Conservation (phyloP, 1,284 basidiomycete genomes). For the Ceratobasidium papillatum region DNA sequence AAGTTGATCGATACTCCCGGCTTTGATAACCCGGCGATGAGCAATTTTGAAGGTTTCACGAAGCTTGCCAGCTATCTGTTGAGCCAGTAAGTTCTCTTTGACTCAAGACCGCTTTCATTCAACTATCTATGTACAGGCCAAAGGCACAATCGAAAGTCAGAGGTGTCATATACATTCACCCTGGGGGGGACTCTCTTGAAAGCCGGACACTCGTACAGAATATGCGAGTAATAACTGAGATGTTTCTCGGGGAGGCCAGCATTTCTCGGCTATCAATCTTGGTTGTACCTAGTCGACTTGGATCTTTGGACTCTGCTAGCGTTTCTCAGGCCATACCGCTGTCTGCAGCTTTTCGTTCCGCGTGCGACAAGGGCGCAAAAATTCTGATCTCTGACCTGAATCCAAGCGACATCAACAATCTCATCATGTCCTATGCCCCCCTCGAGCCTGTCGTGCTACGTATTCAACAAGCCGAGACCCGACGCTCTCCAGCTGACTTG, state of each 20-base stretch:
- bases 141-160: not conserved
- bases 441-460: not conserved
- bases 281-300: not conserved
- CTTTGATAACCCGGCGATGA: conserved; percentile 10
- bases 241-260: conserved; percentile 10
- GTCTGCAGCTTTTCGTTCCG: not conserved
- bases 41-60: conserved; percentile 5
- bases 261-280: conserved; percentile 9
- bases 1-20: conserved; percentile 34
- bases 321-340: not conserved
- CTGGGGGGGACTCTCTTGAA: conserved; percentile 8
- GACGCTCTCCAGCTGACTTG: not conserved
- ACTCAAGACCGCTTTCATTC: not conserved
- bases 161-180: conserved; percentile 15
- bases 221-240: conserved; percentile 4
- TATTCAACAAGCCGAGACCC: not conserved
- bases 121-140: not conserved
- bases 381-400: conserved; percentile 1
- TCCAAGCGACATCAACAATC: not conserved
- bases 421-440: conserved; percentile 4
- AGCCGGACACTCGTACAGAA: conserved; percentile 17
- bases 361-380: not conserved
- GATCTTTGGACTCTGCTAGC: not conserved
- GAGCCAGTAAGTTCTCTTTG: conserved; percentile 1
- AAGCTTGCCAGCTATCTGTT: conserved; percentile 10